phyloP scores from a whole-genome alignment of 345 rosid genomes.

The Melaleuca quinquenervia region DNA sequence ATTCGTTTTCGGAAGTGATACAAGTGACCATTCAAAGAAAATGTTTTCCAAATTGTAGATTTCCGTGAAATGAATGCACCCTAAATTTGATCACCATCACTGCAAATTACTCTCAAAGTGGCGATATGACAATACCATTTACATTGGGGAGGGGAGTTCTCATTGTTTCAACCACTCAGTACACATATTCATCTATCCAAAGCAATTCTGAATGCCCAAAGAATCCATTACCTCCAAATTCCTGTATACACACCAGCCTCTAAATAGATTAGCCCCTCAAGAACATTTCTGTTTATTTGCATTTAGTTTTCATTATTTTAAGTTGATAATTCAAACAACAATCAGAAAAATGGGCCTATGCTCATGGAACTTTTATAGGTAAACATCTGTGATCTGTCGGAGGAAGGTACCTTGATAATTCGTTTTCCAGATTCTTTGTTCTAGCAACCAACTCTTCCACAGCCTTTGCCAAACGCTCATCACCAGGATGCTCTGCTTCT shows the following conservation, averaged over 20 bases:
- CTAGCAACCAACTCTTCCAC: constrained; percentile 50
- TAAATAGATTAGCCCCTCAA: not conserved
- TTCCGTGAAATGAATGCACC: not conserved
- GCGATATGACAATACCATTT: not conserved
- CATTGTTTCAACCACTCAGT: not conserved
- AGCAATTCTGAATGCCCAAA: not conserved
- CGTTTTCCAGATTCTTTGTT: constrained; percentile 50
- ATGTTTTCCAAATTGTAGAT: not conserved
- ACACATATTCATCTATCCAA: not conserved
- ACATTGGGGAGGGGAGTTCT: not conserved
- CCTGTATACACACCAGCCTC: not conserved
- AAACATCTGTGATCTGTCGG: not conserved
- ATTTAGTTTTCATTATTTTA: not conserved
- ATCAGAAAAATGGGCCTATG: not conserved
- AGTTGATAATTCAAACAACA: not conserved
- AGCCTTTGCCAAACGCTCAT: constrained; percentile 44
- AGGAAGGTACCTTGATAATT: constrained; percentile 37
- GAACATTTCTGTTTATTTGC: not conserved
- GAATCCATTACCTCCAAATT: not conserved
- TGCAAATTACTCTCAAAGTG: not conserved
- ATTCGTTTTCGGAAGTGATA: not conserved
- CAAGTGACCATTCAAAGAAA: not conserved
- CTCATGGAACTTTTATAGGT: not conserved
- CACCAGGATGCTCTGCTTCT: constrained; percentile 26
- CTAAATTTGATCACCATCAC: not conserved